A percentile compares a stretch with the other conserved stretches of the same genome.
phyloP scores from a whole-genome alignment of 2,329 filamentous ascomycete species.

The Penicillium vulpinum region DNA sequence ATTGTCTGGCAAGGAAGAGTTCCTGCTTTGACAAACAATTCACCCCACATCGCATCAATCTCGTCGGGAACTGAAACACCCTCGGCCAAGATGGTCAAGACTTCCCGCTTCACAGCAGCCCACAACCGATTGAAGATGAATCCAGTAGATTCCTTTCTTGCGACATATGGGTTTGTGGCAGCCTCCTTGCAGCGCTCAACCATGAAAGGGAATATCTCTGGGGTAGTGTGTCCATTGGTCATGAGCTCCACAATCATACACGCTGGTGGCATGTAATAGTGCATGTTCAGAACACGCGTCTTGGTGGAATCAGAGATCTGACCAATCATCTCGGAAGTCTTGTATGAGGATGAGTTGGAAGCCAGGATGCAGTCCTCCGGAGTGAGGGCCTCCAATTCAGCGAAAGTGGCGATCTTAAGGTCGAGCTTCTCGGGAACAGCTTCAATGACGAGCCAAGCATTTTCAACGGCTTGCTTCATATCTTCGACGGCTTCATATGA shows the following conservation, averaged over 20 bases:
- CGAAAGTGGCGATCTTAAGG: conserved; percentile 53
- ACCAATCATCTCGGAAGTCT: conserved; percentile 51
- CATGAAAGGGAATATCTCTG: conserved; percentile 50
- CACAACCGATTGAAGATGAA: conserved; percentile 60
- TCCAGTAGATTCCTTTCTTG: conserved; percentile 52
- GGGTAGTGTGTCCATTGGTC: conserved; percentile 50
- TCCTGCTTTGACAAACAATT: conserved; percentile 39
- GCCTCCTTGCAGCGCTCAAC: conserved; percentile 42
- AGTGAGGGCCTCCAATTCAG: conserved; percentile 46
- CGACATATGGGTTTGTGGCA: conserved; percentile 46
- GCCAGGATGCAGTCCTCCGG: conserved; percentile 51
- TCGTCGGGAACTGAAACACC: conserved; percentile 52
- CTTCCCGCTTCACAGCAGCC: conserved; percentile 58
- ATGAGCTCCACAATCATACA: conserved; percentile 54
- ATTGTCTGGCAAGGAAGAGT: conserved; percentile 45
- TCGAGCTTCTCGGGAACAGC: conserved; percentile 53
- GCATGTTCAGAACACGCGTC: conserved; percentile 50
- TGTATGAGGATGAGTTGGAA: conserved; percentile 56
- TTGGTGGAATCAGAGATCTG: conserved; percentile 43
- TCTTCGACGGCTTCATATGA: conserved; percentile 36
- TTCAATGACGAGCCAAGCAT: conserved; percentile 58
- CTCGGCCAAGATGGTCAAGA: conserved; percentile 52
- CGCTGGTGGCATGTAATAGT: conserved; percentile 55
- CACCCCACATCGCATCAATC: conserved; percentile 51
- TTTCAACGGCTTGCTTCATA: conserved; percentile 42